Percentiles rank a stretch among this genome's conserved stretches.
Evolutionary conservation across 805 yeast genomes (phyloP).

Genomic region (Sugiyamaella chiloensis): DNA sequence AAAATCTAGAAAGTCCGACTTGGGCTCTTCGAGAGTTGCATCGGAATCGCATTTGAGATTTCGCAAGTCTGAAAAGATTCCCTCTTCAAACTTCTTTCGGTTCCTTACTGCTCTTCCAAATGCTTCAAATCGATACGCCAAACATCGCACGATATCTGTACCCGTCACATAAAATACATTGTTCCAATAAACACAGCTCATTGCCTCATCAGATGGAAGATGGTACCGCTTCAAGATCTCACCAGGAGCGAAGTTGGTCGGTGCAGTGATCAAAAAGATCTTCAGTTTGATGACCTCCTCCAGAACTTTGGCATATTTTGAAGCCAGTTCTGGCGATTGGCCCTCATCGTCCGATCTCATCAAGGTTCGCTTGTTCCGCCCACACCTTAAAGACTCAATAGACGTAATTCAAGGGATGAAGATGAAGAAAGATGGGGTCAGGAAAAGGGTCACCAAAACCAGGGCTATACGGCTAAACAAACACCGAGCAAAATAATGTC

Average conservation of each 20-base stretch:
- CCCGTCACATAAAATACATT: constrained; percentile 88
- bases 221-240: constrained; percentile 85
- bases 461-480: too few relatives aligned
- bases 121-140: constrained; percentile 81
- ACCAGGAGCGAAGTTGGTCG: constrained; percentile 87
- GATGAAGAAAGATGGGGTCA: too few relatives aligned
- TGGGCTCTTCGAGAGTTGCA: constrained; percentile 84
- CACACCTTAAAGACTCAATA: too few relatives aligned
- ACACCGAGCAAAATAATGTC: too few relatives aligned
- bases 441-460: too few relatives aligned
- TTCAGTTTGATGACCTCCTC: constrained; percentile 45
- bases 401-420: background rate
- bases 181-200: constrained; percentile 94
- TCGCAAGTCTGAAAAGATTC: constrained; percentile 87
- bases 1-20: constrained; percentile 79
- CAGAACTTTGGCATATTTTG: constrained; percentile 29
- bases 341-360: constrained; percentile 5
- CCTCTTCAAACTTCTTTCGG: constrained; percentile 94
- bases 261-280: constrained; percentile 88
- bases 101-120: constrained; percentile 84
- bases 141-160: constrained; percentile 91
- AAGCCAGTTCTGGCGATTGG: constrained; percentile 21
- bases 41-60: constrained; percentile 75
- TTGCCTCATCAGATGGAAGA: constrained; percentile 83
- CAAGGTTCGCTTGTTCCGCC: background rate